Base-by-base conservation (phyloP, 371 early-diverging fungal species). In the Zychaea mexicana region DNA sequence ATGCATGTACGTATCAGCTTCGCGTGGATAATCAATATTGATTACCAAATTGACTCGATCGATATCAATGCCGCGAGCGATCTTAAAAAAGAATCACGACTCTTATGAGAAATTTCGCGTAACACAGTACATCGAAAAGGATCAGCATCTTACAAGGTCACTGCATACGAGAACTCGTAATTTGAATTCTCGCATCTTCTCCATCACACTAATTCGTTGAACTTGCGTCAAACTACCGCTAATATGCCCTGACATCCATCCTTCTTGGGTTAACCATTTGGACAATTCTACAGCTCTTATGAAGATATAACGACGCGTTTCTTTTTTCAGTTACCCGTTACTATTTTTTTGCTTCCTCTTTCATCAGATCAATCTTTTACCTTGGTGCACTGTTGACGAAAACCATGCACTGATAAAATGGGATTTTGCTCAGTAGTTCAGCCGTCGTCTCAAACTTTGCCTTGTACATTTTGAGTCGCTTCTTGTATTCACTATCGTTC, bases 1-100 rank as follows among this genome's bases (percentile, higher is more conserved):
- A 78, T 99, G 99, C 58, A 99, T 85, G 70, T 99, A 99, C 0
- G 99, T 99, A 66, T 98, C 98, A 12, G 75, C 69, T 30, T 90
- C 89, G 38, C 88, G 73, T 21, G 99, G 99, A 60, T 97, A 82
- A 69, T 99, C 99, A 66, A 93, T 94, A 82, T 99, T 99, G 69
- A 99, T 89, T 24, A 99, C 99, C 66, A 99, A 78, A 72, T 95
- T 98, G 64, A 99, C 98, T 69, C 98, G 96, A 33, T 89, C 88
- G 68, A 97, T 93, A 74, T 99, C 99, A 77, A 99, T 96, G 42
- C 99, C 99, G 60, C 99, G 92, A 4, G 98, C 94, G 61, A 99
- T 78, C 81, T 81, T 66, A 5, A 36, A 36, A 36, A 2, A 36
- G 15, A 36, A 36, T 36, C 36, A 15, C 8, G 8, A 15, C 0